Evolutionary conservation across 1,284 basidiomycete genomes (phyloP).

Genomic region (Ustilago bromivora): DNA sequence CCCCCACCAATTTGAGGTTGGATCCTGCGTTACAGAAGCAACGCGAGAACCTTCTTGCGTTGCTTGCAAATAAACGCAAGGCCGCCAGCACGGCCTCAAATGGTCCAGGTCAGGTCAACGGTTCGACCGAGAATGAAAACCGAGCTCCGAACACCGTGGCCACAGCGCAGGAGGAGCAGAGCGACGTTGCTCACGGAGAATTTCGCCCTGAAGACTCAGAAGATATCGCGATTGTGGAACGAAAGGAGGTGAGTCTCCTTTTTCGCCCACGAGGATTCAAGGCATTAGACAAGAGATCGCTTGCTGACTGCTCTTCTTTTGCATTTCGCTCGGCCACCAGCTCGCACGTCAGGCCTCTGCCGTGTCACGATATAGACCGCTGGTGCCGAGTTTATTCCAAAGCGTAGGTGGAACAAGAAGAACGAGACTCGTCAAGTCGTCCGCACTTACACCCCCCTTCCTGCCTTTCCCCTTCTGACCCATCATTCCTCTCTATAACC

Average conservation of each 20-base stretch:
- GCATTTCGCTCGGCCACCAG: slow-evolving; percentile 17
- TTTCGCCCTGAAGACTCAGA: too few relatives aligned
- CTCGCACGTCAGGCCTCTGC: slow-evolving; percentile 1
- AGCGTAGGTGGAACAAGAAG: slow-evolving; percentile 27
- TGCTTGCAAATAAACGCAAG: slow-evolving; percentile 39
- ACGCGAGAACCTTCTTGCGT: slow-evolving; percentile 30
- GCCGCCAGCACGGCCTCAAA: neutral
- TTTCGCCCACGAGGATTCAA: neutral
- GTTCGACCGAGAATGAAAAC: neutral
- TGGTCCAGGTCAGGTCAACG: neutral
- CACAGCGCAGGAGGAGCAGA: neutral
- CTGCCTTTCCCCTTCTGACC: slow-evolving; percentile 12
- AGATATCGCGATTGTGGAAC: neutral
- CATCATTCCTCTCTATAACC: neutral
- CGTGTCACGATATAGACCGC: slow-evolving; percentile 29
- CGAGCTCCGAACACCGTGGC: neutral
- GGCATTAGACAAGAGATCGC: slow-evolving; percentile 9
- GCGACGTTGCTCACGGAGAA: neutral
- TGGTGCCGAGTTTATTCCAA: slow-evolving; percentile 43
- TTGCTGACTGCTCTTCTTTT: neutral
- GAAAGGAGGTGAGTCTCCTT: slow-evolving; percentile 21
- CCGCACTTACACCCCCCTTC: slow-evolving; percentile 7
- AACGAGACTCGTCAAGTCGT: neutral
- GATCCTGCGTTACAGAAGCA: slow-evolving; percentile 40
- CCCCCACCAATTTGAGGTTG: slow-evolving; percentile 7